A percentile compares a stretch with the other conserved stretches of the same genome.
phyloP scores from a whole-genome alignment of 495 filamentous ascomycete genomes.

The Daldinia vernicosa region DNA sequence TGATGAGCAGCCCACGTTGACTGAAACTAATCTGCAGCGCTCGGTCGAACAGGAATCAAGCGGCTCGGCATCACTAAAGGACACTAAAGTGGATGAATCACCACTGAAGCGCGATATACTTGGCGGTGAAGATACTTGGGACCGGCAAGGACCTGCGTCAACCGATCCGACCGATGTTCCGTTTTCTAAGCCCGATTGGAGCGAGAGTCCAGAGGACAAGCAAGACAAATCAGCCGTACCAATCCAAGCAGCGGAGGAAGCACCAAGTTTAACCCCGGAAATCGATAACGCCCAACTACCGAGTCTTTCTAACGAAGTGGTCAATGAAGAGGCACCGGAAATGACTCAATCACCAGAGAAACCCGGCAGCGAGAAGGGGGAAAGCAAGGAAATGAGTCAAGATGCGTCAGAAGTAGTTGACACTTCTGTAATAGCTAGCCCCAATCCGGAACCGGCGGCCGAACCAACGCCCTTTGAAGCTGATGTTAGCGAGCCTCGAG shows the following conservation, averaged over 20 bases:
- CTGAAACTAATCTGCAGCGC: constrained; percentile 23
- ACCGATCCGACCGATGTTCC: constrained; percentile 17
- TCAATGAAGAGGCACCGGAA: constrained; percentile 19
- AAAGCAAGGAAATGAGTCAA: constrained; percentile 40
- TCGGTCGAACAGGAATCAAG: constrained; percentile 25
- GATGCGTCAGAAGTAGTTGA: constrained; percentile 28
- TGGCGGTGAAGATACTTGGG: constrained; percentile 30
- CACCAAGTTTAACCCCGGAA: constrained; percentile 1
- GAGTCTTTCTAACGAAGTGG: constrained; percentile 14
- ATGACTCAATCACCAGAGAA: constrained; percentile 11
- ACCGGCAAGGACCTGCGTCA: constrained; percentile 26
- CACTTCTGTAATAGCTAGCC: background rate
- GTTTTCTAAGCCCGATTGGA: constrained; percentile 16
- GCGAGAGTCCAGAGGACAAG: constrained; percentile 22
- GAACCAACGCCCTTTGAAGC: constrained; percentile 6
- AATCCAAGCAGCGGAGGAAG: constrained; percentile 19
- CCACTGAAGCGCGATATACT: constrained; percentile 30
- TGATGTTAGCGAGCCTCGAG: constrained; percentile 10
- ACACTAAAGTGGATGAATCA: constrained; percentile 33
- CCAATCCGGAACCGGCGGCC: background rate
- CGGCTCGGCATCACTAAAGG: constrained; percentile 25
- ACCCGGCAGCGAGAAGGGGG: constrained; percentile 38
- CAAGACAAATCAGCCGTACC: constrained; percentile 25
- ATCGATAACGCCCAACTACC: constrained; percentile 16
- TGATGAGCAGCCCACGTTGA: constrained; percentile 21